Evolutionary conservation across 2,329 filamentous ascomycete species (phyloP).

Genomic region (Ceratocystis alfenasii): DNA sequence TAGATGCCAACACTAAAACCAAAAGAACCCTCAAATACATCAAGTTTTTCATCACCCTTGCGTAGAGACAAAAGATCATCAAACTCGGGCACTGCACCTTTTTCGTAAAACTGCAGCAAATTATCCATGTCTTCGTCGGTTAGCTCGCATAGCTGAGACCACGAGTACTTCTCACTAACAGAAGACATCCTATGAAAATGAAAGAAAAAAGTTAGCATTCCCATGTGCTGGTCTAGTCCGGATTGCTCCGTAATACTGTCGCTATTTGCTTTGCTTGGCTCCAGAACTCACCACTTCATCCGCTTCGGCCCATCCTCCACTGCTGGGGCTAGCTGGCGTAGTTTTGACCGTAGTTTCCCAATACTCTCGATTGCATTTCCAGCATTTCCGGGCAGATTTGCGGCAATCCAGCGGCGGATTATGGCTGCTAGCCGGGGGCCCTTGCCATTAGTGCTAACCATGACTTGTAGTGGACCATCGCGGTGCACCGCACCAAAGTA

Average conservation of each 20-base stretch:
- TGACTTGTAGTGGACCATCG: conserved; percentile 90
- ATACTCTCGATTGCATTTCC: conserved; percentile 79
- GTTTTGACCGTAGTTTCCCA: conserved; percentile 63
- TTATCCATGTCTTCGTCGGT: conserved; percentile 72
- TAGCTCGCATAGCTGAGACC: conserved; percentile 75
- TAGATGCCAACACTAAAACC: conserved; percentile 42
- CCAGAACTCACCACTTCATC: conserved; percentile 63
- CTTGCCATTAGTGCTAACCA: conserved; percentile 98
- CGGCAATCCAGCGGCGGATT: conserved; percentile 71
- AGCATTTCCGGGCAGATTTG: conserved; percentile 60
- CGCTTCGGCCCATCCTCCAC: conserved; percentile 66
- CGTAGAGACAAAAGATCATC: conserved; percentile 46
- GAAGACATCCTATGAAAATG: conserved; percentile 61
- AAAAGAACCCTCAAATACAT: conserved; percentile 48
- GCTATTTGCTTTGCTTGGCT: neutral
- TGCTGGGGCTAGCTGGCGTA: conserved; percentile 64
- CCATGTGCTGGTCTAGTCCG: neutral
- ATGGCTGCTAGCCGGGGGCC: conserved; percentile 82
- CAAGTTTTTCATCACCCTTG: conserved; percentile 35
- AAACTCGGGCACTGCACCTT: conserved; percentile 43
- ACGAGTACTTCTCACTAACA: conserved; percentile 75
- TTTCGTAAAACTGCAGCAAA: conserved; percentile 62
- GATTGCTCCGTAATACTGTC: no score
- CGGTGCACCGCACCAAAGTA: conserved; percentile 95
- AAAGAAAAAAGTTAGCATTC: conserved; percentile 22